Evolutionary conservation across 2,329 filamentous ascomycete genomes (phyloP).

Genomic region (Fusarium sp.): DNA sequence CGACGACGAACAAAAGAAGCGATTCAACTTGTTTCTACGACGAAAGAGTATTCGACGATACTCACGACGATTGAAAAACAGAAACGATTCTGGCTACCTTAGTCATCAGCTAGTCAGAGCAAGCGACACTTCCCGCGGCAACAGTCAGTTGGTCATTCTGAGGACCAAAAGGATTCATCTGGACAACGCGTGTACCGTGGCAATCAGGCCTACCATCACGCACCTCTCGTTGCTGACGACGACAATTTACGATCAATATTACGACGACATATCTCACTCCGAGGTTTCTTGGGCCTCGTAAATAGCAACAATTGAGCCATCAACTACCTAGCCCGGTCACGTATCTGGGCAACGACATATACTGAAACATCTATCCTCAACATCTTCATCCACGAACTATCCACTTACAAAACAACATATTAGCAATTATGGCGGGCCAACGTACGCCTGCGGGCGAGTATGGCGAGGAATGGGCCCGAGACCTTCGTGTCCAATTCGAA

Average conservation of each 20-base stretch:
- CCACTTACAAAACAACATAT: not conserved
- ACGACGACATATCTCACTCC: slow-evolving; percentile 27
- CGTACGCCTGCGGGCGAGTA: slow-evolving; percentile 55
- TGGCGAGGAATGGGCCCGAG: slow-evolving; percentile 80
- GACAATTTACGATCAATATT: slow-evolving; percentile 39
- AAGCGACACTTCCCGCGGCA: slow-evolving; percentile 8
- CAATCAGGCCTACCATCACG: slow-evolving; percentile 43
- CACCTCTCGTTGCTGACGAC: slow-evolving; percentile 40
- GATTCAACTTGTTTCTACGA: slow-evolving; percentile 10
- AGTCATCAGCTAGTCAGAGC: slow-evolving; percentile 24
- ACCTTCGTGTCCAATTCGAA: slow-evolving; percentile 85
- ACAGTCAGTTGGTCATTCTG: slow-evolving; percentile 31
- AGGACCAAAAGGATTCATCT: slow-evolving; percentile 18
- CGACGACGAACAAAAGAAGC: slow-evolving; percentile 20
- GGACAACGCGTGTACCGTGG: slow-evolving; percentile 38
- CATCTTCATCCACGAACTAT: slow-evolving; percentile 4
- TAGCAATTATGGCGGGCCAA: slow-evolving; percentile 51
- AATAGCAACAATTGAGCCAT: slow-evolving; percentile 33
- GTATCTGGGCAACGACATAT: slow-evolving; percentile 25
- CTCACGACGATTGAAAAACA: slow-evolving; percentile 17
- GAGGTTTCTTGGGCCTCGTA: slow-evolving; percentile 22
- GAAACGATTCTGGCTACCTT: slow-evolving; percentile 4
- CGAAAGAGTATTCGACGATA: slow-evolving; percentile 16
- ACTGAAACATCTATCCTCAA: not conserved
- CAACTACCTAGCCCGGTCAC: slow-evolving; percentile 7